These are phyloP conservation scores for Diaporthe sp. DNA, from an alignment of 2,329 filamentous ascomycete genomes.

Conservation along the genomic window DNA sequence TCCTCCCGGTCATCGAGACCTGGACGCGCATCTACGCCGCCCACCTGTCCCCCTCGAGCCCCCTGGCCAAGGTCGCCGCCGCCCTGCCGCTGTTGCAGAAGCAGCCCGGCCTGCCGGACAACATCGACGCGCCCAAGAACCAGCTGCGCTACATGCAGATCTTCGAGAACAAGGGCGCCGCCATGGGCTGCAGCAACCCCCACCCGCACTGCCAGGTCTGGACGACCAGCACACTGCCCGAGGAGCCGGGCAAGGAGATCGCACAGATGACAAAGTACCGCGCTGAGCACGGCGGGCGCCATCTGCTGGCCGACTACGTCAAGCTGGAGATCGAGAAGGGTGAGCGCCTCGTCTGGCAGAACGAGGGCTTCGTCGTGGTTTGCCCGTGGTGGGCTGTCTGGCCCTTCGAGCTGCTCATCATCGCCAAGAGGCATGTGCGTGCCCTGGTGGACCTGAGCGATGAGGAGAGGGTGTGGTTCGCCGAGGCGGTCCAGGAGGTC, in stretches of 20 bases:
- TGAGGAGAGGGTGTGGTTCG: constrained; percentile 78
- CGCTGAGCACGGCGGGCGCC: constrained; percentile 75
- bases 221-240: constrained; percentile 91
- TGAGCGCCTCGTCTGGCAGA: constrained; percentile 91
- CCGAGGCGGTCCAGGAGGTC: constrained; percentile 88
- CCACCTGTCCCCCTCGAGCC: constrained; percentile 80
- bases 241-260: constrained; percentile 87
- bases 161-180: constrained; percentile 97
- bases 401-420: constrained; percentile 95
- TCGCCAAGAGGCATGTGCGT: constrained; percentile 86
- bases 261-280: constrained; percentile 84
- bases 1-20: constrained; percentile 85
- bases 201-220: constrained; percentile 98
- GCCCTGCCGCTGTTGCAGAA: constrained; percentile 53
- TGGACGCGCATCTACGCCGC: constrained; percentile 93
- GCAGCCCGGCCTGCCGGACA: constrained; percentile 51
- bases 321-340: constrained; percentile 83
- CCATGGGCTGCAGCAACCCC: constrained; percentile 99
- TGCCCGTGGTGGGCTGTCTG: constrained; percentile 99
- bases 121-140: constrained; percentile 69
- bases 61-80: constrained; percentile 62
- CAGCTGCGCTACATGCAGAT: constrained; percentile 99
- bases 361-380: constrained; percentile 84
- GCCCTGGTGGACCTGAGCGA: constrained; percentile 84
- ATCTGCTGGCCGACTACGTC: constrained; percentile 89